Evolutionary conservation across 2,329 filamentous ascomycete genomes (phyloP), one percentile per base, ranked within the genome.

Genomic region (Gyromitra esculenta): DNA sequence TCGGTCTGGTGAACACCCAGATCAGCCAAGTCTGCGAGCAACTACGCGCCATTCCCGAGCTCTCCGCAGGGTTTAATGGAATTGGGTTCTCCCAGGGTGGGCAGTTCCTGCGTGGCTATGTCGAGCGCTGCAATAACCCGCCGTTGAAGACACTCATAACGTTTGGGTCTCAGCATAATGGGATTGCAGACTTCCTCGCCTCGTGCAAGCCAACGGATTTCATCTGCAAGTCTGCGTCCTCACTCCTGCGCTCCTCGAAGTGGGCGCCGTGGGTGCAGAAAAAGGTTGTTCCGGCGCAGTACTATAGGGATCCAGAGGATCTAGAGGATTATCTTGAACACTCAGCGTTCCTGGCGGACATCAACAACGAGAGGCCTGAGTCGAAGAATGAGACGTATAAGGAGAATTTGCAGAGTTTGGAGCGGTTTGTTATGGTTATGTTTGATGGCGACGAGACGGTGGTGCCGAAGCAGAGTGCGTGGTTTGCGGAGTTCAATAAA

Each of bases 11-110:
- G 4, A 94, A 91, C 1, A 86, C 87, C 64, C 95, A 98, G 84
- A 83, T 98, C 75, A 87, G 87, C 50, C 83, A 87, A 78, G 93
- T 97, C 65, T 98, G 96, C 87, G 86, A 85, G n/a, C 89, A 91
- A 81, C 88, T 98, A 54, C 88, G 91, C 75, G 82, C 87, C 0
- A 89, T 97, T 82, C 91, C 91, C 0, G 92, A 97, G 83, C 88
- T 97, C 15, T 91, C 91, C 73, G 92, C 92, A 0, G 93, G 91
- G 78, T 87, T 97, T 82, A 96, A 98, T 84, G 95, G 94, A 43
- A 85, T 99, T 45, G 96, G 96, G 37, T 97, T 99, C 86, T 96
- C 92, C 13, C 96, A 99, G 84, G 96, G 96, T 78, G 96, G 96
- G 0, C 93, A 97, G 83, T 97, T 99, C 85, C 88, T 99, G n/a